Evolutionary conservation across 306 rosid genomes (phyloP).

Genomic region (Pyrus pyrifolia): DNA sequence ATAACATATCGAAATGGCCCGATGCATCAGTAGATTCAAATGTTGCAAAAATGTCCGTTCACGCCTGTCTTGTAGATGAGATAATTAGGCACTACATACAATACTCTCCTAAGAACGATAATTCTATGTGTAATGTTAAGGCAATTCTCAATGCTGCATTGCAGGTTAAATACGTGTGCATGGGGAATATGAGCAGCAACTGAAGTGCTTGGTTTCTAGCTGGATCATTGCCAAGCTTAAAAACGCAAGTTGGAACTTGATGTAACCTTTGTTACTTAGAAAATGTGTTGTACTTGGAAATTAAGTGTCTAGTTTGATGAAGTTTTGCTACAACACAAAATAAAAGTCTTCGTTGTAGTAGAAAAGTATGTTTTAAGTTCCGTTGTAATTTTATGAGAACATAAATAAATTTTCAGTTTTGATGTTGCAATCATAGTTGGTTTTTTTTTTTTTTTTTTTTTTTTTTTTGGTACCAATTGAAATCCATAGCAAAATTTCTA

Average conservation of each 20-base stretch:
- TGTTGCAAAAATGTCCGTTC: neutral
- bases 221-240: conserved; percentile 13
- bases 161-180: conserved; percentile 82
- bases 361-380: neutral
- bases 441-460: neutral
- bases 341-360: neutral
- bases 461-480: neutral
- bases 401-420: neutral
- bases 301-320: neutral
- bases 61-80: neutral
- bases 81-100: neutral
- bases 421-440: neutral
- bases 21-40: neutral
- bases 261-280: neutral
- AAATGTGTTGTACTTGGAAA: neutral
- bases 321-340: neutral
- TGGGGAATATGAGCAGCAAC: conserved; percentile 72
- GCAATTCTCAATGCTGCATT: neutral
- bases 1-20: neutral
- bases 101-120: neutral
- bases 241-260: conserved; percentile 4
- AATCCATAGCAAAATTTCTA: neutral
- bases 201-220: conserved; percentile 28
- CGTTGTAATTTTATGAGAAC: neutral
- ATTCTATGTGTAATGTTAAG: neutral